Conservation (phyloP, 768 basidiomycete genomes). For the Hemileccinum rubropunctum region DNA sequence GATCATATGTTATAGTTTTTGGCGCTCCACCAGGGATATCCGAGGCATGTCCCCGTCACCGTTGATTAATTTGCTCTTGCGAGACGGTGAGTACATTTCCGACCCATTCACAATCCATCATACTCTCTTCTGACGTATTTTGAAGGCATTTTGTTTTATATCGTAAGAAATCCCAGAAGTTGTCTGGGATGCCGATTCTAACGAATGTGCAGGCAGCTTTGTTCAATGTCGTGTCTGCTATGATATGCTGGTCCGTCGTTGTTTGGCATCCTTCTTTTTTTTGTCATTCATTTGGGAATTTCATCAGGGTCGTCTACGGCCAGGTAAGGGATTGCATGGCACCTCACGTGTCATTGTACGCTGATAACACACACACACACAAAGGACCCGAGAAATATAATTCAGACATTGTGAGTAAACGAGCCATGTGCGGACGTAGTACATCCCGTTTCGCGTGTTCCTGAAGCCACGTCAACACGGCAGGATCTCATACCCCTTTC, state of each 20-base stretch:
- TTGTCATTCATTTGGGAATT: neutral
- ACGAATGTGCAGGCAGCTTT: constrained; percentile 9
- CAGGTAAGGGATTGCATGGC: constrained; percentile 4
- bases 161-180: constrained; percentile 3
- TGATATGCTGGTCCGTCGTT: constrained; percentile 18
- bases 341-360: neutral
- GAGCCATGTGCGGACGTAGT: neutral
- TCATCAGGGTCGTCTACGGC: constrained; percentile 6
- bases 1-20: constrained; percentile 4
- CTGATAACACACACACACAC: neutral
- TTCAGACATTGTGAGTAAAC: neutral
- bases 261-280: no score
- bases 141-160: constrained; percentile 18
- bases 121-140: neutral
- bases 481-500: neutral
- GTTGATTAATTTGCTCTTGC: constrained; percentile 1
- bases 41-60: neutral
- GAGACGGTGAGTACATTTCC: constrained; percentile 6
- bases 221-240: constrained; percentile 8
- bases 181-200: neutral
- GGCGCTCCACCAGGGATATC: neutral
- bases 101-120: neutral
- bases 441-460: no score
- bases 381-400: neutral
- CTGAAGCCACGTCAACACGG: neutral